Conservation (phyloP, 768 basidiomycete genomes). For the Pleurotus giganteus region DNA sequence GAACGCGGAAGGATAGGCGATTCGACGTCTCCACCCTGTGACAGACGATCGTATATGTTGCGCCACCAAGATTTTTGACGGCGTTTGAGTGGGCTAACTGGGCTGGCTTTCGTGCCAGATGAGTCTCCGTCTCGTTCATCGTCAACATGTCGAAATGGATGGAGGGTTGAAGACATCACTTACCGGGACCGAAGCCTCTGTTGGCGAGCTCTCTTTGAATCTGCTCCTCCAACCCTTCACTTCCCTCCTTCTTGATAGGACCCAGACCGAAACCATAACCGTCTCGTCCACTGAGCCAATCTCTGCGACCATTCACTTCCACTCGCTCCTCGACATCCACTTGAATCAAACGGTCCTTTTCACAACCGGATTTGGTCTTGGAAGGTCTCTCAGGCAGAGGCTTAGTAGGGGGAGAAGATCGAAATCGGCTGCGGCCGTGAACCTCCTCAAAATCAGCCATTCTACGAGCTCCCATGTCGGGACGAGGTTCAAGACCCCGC, state of each 20-base stretch:
- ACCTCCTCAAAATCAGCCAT: conserved; percentile 41
- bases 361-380: conserved; percentile 2
- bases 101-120: not conserved
- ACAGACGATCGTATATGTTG: conserved; percentile 48
- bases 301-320: conserved; percentile 42
- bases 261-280: conserved; percentile 43
- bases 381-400: conserved; percentile 21
- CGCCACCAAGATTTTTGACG: conserved; percentile 57
- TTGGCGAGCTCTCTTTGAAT: conserved; percentile 51
- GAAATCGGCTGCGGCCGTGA: conserved; percentile 29
- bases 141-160: not conserved
- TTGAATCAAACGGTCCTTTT: conserved; percentile 26
- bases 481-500: conserved; percentile 53
- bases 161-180: conserved; percentile 7
- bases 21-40: conserved; percentile 31
- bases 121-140: not conserved
- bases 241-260: conserved; percentile 40
- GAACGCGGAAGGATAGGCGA: not conserved
- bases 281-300: conserved; percentile 52
- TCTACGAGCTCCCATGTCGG: conserved; percentile 40
- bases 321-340: conserved; percentile 41
- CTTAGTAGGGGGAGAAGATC: conserved; percentile 13
- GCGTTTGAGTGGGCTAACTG: conserved; percentile 10
- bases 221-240: conserved; percentile 50
- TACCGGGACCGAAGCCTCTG: conserved; percentile 42